Evolutionary conservation across 352 stramenopile genomes (phyloP).

Genomic region (Pythium pyrilobum): DNA sequence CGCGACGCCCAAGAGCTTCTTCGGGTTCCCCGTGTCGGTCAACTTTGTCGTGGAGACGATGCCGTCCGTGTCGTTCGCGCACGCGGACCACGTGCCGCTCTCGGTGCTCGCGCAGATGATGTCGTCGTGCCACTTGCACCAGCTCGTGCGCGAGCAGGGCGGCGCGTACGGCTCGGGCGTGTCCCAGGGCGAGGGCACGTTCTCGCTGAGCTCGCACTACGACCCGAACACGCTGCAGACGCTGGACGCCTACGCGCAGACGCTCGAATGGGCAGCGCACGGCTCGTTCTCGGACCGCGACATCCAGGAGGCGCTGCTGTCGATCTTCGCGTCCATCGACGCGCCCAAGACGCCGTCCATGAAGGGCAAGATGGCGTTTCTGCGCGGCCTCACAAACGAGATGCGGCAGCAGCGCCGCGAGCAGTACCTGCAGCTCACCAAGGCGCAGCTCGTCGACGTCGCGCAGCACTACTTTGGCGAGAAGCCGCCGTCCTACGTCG

Average conservation of each 20-base stretch:
- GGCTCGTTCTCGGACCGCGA: conserved; percentile 67
- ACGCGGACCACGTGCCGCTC: conserved; percentile 69
- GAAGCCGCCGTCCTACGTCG: conserved; percentile 27
- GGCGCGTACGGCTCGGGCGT: conserved; percentile 74
- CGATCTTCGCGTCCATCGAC: conserved; percentile 71
- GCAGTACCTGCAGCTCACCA: conserved; percentile 53
- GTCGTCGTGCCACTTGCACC: conserved; percentile 79
- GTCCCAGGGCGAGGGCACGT: conserved; percentile 69
- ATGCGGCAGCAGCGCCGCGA: conserved; percentile 70
- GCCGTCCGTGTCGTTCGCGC: conserved; percentile 63
- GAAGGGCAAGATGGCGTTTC: conserved; percentile 71
- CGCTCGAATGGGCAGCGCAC: conserved; percentile 39
- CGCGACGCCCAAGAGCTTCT: conserved; percentile 49
- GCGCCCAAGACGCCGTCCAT: conserved; percentile 70
- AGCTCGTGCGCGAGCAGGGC: conserved; percentile 75
- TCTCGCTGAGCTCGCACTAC: conserved; percentile 81
- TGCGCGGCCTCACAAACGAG: conserved; percentile 79
- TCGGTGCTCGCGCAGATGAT: conserved; percentile 77
- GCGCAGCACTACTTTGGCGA: conserved; percentile 48
- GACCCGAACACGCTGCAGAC: conserved; percentile 81
- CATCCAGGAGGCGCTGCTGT: conserved; percentile 74
- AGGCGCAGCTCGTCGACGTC: conserved; percentile 41
- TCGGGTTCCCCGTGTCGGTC: conserved; percentile 71
- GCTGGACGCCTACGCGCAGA: conserved; percentile 61
- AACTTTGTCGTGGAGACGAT: conserved; percentile 82